phyloP scores from a whole-genome alignment of 306 rosid species.

The Cicer yamashitae region DNA sequence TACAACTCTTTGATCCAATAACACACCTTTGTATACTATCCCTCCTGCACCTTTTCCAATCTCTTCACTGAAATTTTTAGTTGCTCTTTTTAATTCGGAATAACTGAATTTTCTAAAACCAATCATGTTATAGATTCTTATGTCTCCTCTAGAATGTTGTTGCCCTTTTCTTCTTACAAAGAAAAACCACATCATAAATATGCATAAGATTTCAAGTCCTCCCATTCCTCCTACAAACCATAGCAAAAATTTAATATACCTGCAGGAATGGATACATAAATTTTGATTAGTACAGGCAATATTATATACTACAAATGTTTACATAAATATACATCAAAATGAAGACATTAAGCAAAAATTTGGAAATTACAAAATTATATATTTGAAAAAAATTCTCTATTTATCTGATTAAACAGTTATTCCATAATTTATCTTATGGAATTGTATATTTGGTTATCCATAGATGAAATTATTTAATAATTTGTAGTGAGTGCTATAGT shows the following conservation, averaged over 20 bases:
- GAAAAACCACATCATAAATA: conserved; percentile 47
- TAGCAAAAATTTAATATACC: conserved; percentile 42
- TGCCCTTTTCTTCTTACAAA: conserved; percentile 20
- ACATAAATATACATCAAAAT: too few relatives aligned
- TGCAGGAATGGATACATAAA: neutral
- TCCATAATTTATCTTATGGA: too few relatives aligned
- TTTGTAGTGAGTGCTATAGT: too few relatives aligned
- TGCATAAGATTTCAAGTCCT: conserved; percentile 50
- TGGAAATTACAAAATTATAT: too few relatives aligned
- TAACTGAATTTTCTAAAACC: conserved; percentile 63
- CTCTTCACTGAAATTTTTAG: conserved; percentile 56
- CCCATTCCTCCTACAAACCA: conserved; percentile 60
- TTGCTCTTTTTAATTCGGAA: conserved; percentile 57
- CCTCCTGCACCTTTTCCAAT: conserved; percentile 69
- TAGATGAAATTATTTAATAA: too few relatives aligned
- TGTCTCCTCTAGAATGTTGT: conserved; percentile 15
- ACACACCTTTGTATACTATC: conserved; percentile 55
- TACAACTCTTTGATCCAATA: conserved; percentile 51
- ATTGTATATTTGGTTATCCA: too few relatives aligned
- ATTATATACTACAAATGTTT: too few relatives aligned
- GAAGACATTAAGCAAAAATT: too few relatives aligned
- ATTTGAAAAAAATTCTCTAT: too few relatives aligned
- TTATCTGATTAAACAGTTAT: too few relatives aligned
- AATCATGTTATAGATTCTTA: conserved; percentile 36
- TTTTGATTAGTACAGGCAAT: too few relatives aligned